These are phyloP conservation scores for Calonectria naviculata DNA, from an alignment of 2,329 filamentous ascomycete species.

Conservation along the genomic window DNA sequence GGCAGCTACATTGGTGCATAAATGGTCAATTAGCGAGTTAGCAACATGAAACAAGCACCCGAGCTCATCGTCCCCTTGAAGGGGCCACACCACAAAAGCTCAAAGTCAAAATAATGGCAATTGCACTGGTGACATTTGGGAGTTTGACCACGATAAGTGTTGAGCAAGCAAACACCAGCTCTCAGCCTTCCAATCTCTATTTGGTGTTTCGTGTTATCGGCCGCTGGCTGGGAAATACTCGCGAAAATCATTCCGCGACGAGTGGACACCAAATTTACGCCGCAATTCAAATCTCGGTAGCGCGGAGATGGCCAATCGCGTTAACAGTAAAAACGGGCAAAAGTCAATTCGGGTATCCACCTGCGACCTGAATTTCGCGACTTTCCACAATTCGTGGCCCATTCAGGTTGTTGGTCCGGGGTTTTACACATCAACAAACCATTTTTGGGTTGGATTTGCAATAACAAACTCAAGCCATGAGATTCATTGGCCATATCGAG, in stretches of 20 bases:
- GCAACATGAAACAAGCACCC: not conserved
- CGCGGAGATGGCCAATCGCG: not conserved
- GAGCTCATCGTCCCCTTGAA: not conserved
- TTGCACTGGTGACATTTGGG: not conserved
- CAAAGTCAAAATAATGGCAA: not conserved
- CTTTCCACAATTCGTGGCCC: too few relatives aligned
- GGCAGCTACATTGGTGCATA: not conserved
- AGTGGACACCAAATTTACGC: not conserved
- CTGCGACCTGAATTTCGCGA: not conserved
- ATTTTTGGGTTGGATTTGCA: too few relatives aligned
- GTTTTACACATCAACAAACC: too few relatives aligned
- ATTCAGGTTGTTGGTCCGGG: too few relatives aligned
- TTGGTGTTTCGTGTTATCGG: not conserved
- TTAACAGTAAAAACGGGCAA: not conserved
- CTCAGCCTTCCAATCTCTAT: not conserved
- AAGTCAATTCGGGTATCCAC: not conserved
- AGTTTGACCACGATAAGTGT: not conserved
- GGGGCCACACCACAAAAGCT: not conserved
- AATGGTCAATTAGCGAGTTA: not conserved
- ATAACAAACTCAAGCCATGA: too few relatives aligned
- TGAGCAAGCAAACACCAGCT: not conserved
- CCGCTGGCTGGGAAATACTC: not conserved
- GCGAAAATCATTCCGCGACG: not conserved
- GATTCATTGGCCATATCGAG: too few relatives aligned
- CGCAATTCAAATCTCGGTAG: constrained; percentile 5